phyloP scores from a whole-genome alignment of 106 monocot species.

The Platanthera guangdongensis region DNA sequence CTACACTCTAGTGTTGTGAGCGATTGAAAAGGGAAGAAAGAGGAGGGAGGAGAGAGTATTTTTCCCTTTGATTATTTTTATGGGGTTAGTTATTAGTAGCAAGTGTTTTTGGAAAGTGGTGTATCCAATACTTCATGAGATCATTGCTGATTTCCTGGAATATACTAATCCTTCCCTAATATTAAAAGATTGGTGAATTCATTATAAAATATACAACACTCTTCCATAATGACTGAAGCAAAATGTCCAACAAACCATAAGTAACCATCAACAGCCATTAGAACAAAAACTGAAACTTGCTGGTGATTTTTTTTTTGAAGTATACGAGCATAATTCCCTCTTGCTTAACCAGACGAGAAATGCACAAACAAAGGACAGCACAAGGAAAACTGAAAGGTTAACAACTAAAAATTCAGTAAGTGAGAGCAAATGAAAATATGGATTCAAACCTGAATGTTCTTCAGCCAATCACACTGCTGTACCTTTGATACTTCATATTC shows the following conservation, averaged over 20 bases:
- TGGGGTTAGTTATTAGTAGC: too few species aligned
- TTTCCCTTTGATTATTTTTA: too few species aligned
- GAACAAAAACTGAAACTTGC: background rate
- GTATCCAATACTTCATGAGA: too few species aligned
- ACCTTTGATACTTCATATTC: conserved; percentile 44
- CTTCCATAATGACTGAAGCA: too few species aligned
- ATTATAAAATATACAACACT: background rate
- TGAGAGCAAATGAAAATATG: conserved; percentile 4
- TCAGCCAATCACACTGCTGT: conserved; percentile 59
- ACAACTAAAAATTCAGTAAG: background rate
- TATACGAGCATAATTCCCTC: background rate
- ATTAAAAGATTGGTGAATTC: background rate
- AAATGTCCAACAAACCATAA: background rate
- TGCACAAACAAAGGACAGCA: background rate
- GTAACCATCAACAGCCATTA: background rate
- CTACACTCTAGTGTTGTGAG: too few species aligned
- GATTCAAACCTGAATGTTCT: conserved; percentile 46
- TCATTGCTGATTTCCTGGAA: background rate
- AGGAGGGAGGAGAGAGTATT: too few species aligned
- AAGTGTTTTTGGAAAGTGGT: too few species aligned
- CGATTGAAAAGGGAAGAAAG: too few species aligned
- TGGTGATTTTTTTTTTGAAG: background rate
- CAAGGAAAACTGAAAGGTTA: background rate
- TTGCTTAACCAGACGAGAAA: background rate
- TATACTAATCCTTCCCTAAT: background rate